A percentile compares a stretch with the other conserved stretches of the same genome.
Evolutionary conservation across 441 rosid species (phyloP).

Genomic region (Breynia disticha): DNA sequence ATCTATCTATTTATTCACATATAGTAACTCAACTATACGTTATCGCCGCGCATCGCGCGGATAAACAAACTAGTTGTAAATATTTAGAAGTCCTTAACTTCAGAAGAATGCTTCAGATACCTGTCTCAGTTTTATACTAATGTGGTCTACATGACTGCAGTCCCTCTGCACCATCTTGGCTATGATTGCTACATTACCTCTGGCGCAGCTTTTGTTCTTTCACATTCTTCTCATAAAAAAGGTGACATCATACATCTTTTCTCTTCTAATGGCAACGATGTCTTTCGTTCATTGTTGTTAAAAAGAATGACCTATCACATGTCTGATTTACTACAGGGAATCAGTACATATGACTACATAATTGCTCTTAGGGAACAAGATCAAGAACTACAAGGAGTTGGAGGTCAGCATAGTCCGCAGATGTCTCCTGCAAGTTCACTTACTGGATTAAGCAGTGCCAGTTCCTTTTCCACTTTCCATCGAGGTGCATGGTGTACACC

Average conservation of each 20-base stretch:
- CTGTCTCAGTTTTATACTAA: background rate
- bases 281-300: no score
- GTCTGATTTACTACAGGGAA: conserved; percentile 45
- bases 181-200: conserved; percentile 86
- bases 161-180: conserved; percentile 77
- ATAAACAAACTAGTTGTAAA: background rate
- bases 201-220: conserved; percentile 94
- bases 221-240: conserved; percentile 88
- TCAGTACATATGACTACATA: conserved; percentile 93
- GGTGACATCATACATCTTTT: conserved; percentile 28
- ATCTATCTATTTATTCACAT: no score
- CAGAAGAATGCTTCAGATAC: no score
- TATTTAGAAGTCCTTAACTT: background rate
- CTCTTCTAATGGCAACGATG: background rate
- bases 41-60: no score
- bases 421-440: conserved; percentile 96
- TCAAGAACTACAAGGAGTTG: conserved; percentile 78
- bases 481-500: conserved; percentile 99
- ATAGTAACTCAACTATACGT: no score
- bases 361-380: conserved; percentile 95
- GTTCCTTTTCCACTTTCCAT: conserved; percentile 87
- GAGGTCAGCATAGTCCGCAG: conserved; percentile 85
- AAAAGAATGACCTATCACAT: background rate
- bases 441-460: conserved; percentile 93
- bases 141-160: conserved; percentile 33